phyloP scores from a whole-genome alignment of 495 filamentous ascomycete genomes.

The Hypomontagnella submonticulosa region DNA sequence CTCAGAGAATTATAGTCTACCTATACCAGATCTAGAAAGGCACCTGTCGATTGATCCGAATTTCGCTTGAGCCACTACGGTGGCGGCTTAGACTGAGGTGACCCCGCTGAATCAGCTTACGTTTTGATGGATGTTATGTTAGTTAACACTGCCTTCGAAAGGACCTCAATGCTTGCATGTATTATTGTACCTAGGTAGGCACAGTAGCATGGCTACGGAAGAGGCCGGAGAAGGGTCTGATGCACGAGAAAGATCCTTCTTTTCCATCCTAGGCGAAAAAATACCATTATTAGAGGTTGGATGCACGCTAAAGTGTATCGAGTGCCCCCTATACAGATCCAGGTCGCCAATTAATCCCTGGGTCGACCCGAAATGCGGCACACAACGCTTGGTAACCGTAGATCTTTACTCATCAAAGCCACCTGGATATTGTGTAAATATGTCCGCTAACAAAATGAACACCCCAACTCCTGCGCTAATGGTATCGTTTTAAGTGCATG shows the following conservation, averaged over 20 bases:
- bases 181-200: background rate
- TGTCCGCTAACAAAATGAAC: constrained; percentile 16
- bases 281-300: no score
- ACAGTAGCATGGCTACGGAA: background rate
- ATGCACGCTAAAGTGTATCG: no score
- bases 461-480: constrained; percentile 35
- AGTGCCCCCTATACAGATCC: no score
- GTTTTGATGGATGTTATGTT: background rate
- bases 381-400: background rate
- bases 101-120: constrained; percentile 31
- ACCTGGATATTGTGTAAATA: constrained; percentile 14
- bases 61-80: no score
- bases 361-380: background rate
- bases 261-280: background rate
- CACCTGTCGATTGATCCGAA: no score
- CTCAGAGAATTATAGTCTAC: constrained; percentile 15
- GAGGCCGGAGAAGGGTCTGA: background rate
- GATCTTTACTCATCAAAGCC: constrained; percentile 3
- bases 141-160: constrained; percentile 19
- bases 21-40: constrained; percentile 3
- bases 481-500: constrained; percentile 33
- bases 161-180: background rate
- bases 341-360: background rate
- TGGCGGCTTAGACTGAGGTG: constrained; percentile 21
- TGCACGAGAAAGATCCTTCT: background rate